Percentiles rank a stretch among this genome's conserved stretches.
phyloP scores from a whole-genome alignment of 352 stramenopile species.

The Pythium aristosporum region DNA sequence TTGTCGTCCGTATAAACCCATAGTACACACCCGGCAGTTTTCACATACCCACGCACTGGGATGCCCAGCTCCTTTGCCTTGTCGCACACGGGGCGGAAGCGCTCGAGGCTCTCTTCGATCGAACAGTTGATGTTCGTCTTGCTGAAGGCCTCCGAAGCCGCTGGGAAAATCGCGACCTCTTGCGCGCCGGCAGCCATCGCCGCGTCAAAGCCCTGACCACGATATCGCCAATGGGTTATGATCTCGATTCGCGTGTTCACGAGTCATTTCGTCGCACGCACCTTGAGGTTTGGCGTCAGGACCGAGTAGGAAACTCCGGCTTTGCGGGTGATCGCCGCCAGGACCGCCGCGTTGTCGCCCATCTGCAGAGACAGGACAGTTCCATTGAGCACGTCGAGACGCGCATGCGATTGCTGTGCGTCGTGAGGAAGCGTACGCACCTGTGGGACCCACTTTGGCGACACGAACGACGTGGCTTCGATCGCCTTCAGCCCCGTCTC shows the following conservation, averaged over 20 bases:
- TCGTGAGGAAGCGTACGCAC: conserved; percentile 28
- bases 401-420: background rate
- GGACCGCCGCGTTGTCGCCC: conserved; percentile 89
- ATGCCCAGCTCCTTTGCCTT: conserved; percentile 78
- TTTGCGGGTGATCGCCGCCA: conserved; percentile 80
- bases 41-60: conserved; percentile 82
- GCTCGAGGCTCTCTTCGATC: conserved; percentile 93
- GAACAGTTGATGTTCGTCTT: conserved; percentile 97
- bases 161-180: conserved; percentile 96
- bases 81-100: conserved; percentile 89
- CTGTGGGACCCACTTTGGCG: conserved; percentile 96
- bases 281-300: conserved; percentile 94
- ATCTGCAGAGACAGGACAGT: conserved; percentile 59
- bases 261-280: conserved; percentile 3
- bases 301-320: conserved; percentile 86
- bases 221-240: background rate
- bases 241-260: background rate
- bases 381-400: background rate
- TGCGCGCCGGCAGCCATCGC: conserved; percentile 82
- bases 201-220: conserved; percentile 75
- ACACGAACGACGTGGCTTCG: conserved; percentile 95
- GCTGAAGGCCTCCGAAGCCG: conserved; percentile 95
- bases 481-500: conserved; percentile 88
- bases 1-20: background rate
- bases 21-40: background rate